phyloP scores from a whole-genome alignment of 257 asterid species.

The Echites panduratus region DNA sequence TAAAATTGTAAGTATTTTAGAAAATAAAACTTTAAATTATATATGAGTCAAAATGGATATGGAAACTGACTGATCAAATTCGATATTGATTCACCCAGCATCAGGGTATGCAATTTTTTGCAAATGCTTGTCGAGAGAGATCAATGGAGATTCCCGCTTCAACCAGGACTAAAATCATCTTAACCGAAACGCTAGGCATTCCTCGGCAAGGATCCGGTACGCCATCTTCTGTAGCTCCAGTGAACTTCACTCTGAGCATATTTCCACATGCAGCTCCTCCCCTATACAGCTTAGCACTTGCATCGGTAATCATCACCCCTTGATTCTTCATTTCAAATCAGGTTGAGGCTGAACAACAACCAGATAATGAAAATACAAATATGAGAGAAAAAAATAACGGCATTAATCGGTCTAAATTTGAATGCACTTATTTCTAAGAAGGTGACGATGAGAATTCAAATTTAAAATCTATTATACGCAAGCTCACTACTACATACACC shows the following conservation, averaged over 20 bases:
- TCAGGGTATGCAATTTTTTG: not conserved
- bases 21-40: too few species aligned
- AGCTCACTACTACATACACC: too few species aligned
- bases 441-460: too few species aligned
- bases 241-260: not conserved
- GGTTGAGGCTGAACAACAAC: conserved; percentile 4
- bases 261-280: conserved; percentile 4
- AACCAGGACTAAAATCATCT: not conserved
- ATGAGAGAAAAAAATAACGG: too few species aligned
- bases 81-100: conserved; percentile 5
- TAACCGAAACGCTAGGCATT: not conserved
- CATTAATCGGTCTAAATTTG: too few species aligned
- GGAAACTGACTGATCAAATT: not conserved
- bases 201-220: not conserved
- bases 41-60: too few species aligned
- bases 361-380: too few species aligned
- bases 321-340: not conserved
- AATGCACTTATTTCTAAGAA: too few species aligned
- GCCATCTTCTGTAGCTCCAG: not conserved
- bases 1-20: too few species aligned
- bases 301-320: conserved; percentile 7
- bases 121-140: conserved; percentile 6
- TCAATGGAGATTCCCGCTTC: not conserved
- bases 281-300: not conserved
- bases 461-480: too few species aligned